These are phyloP conservation scores for Trichophyton mentagrophytes DNA, from an alignment of 2,329 filamentous ascomycete species.

Conservation along the genomic window DNA sequence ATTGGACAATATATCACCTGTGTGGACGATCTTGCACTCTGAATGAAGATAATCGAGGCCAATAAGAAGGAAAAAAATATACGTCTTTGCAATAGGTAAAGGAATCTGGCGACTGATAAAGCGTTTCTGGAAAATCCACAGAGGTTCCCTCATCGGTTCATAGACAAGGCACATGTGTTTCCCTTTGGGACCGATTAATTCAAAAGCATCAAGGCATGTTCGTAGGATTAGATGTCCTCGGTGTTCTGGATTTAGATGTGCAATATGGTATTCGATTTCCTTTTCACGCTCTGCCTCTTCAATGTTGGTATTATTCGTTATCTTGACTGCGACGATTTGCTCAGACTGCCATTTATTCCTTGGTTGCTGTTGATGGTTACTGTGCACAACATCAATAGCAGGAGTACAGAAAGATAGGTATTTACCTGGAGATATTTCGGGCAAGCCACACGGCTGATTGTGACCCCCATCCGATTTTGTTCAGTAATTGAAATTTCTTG, in stretches of 20 bases:
- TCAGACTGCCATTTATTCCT: neutral
- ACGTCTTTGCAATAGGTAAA: slow-evolving; percentile 18
- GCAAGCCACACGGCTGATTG: slow-evolving; percentile 33
- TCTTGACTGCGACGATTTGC: neutral
- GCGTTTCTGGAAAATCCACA: slow-evolving; percentile 1
- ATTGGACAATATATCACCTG: slow-evolving; percentile 16
- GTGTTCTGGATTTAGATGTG: slow-evolving; percentile 16
- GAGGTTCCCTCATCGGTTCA: slow-evolving; percentile 17
- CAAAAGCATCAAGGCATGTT: slow-evolving; percentile 14
- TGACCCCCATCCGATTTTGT: slow-evolving; percentile 26
- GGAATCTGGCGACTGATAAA: slow-evolving; percentile 13
- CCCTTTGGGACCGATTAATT: slow-evolving; percentile 7
- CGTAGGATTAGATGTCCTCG: slow-evolving; percentile 18
- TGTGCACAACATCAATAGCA: neutral
- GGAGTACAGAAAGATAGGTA: slow-evolving; percentile 16
- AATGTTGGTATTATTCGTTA: slow-evolving; percentile 11
- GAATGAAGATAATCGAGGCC: slow-evolving; percentile 7
- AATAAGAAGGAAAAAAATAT: slow-evolving; percentile 18
- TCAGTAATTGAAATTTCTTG: slow-evolving; percentile 12
- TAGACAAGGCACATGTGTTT: slow-evolving; percentile 12
- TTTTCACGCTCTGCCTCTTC: slow-evolving; percentile 12
- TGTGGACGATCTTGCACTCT: slow-evolving; percentile 28
- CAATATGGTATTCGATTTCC: slow-evolving; percentile 19
- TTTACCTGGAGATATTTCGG: slow-evolving; percentile 18
- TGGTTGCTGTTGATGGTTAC: neutral